These are phyloP conservation scores for Chaetomium fimeti DNA, from an alignment of 495 filamentous ascomycete species.

Conservation along the genomic window DNA sequence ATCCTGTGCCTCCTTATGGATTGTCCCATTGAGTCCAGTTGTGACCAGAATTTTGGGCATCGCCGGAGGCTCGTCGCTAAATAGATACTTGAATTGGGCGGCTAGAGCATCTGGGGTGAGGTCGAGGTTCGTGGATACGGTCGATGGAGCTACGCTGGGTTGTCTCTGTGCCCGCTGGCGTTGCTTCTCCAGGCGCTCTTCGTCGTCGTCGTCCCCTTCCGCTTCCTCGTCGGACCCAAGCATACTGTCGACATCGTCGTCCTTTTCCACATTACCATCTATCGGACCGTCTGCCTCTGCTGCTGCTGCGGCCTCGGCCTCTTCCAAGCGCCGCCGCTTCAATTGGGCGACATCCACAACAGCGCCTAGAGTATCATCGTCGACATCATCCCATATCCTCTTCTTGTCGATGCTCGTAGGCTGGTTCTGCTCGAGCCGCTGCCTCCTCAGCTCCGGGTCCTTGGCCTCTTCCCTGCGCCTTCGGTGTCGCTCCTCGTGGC, in stretches of 20 bases:
- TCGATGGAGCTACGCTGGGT: constrained; percentile 56
- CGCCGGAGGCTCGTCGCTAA: constrained; percentile 58
- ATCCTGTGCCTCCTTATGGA: constrained; percentile 76
- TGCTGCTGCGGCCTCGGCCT: constrained; percentile 54
- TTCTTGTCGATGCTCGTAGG: constrained; percentile 85
- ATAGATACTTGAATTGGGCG: constrained; percentile 78
- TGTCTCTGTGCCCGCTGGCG: constrained; percentile 54
- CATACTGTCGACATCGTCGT: constrained; percentile 74
- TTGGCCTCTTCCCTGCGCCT: constrained; percentile 80
- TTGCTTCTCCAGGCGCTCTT: constrained; percentile 34
- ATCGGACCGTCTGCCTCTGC: constrained; percentile 47
- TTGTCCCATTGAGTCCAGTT: constrained; percentile 76
- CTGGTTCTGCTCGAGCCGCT: constrained; percentile 72
- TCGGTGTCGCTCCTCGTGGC: constrained; percentile 71
- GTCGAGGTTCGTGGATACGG: constrained; percentile 67
- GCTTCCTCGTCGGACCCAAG: constrained; percentile 55
- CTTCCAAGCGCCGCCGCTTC: constrained; percentile 67
- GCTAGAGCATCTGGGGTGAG: constrained; percentile 67
- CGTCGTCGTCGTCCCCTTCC: constrained; percentile 48
- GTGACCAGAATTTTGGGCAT: constrained; percentile 84
- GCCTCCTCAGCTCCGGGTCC: constrained; percentile 70
- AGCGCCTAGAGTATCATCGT: constrained; percentile 70
- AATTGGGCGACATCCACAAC: constrained; percentile 75
- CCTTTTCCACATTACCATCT: constrained; percentile 46
- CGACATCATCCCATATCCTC: constrained; percentile 89